These are phyloP conservation scores for Neurospora sp. DNA, from an alignment of 495 filamentous ascomycete species.

Conservation along the genomic window DNA sequence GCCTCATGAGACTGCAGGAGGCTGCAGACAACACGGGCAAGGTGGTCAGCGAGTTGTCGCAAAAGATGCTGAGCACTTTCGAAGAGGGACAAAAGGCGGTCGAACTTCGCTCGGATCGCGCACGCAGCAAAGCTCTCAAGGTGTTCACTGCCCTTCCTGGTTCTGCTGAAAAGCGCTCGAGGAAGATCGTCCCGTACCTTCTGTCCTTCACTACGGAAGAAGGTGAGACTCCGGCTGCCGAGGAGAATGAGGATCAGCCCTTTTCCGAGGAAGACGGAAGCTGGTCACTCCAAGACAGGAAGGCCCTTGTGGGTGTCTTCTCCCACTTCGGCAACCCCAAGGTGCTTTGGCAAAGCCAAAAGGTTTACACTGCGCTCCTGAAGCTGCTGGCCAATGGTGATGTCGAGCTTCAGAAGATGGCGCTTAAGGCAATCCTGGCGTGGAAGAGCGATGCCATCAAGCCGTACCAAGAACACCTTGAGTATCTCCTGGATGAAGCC, in stretches of 20 bases:
- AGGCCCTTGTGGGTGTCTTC: conserved; percentile 73
- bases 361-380: conserved; percentile 66
- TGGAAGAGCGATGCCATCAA: conserved; percentile 73
- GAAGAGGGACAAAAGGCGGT: conserved; percentile 37
- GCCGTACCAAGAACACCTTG: conserved; percentile 76
- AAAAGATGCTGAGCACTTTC: conserved; percentile 41
- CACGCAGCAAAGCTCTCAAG: conserved; percentile 67
- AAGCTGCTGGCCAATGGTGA: conserved; percentile 76
- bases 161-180: conserved; percentile 76
- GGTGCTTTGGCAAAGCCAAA: conserved; percentile 64
- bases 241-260: conserved; percentile 21
- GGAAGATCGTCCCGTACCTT: conserved; percentile 74
- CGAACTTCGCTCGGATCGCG: conserved; percentile 28
- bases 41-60: conserved; percentile 28
- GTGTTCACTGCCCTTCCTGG: conserved; percentile 63
- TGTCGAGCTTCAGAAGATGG: conserved; percentile 72
- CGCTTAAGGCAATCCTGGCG: conserved; percentile 73
- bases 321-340: conserved; percentile 74
- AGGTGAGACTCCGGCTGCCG: conserved; percentile 33
- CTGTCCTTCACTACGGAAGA: conserved; percentile 57
- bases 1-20: conserved; percentile 49
- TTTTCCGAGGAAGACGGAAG: conserved; percentile 49
- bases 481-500: conserved; percentile 83
- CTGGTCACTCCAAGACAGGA: conserved; percentile 53
- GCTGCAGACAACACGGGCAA: conserved; percentile 29